Conservation (phyloP, 78 protist species). For the Dictyostelium firmibasis region DNA sequence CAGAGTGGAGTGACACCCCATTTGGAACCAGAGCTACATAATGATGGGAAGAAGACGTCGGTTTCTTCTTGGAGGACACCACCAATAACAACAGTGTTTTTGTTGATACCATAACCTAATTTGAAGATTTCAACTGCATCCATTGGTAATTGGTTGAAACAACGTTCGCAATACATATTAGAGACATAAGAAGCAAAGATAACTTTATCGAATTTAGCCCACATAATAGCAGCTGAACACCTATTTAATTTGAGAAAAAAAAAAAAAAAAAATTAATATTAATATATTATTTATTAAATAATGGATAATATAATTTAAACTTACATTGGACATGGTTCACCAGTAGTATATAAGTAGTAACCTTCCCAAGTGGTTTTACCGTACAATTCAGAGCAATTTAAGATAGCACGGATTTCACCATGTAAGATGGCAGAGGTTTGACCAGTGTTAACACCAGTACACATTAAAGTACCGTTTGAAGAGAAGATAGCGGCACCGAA, state of each 20-base stretch:
- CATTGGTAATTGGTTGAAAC: constrained; percentile 63
- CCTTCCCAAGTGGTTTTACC: constrained; percentile 12
- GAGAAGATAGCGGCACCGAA: constrained; percentile 28
- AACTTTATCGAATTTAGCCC: constrained; percentile 8
- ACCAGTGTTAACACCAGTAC: constrained; percentile 17
- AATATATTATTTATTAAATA: no score
- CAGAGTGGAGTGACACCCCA: not conserved
- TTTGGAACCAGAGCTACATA: not conserved
- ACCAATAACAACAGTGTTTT: constrained; percentile 11
- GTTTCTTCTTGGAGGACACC: constrained; percentile 12
- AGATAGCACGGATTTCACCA: constrained; percentile 53
- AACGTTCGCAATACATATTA: constrained; percentile 49
- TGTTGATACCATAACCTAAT: constrained; percentile 22
- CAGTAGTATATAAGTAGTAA: constrained; percentile 26
- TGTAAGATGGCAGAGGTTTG: not conserved
- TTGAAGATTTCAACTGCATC: constrained; percentile 12
- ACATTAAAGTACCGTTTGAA: constrained; percentile 5
- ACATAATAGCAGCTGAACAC: constrained; percentile 27
- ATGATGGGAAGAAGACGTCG: not conserved
- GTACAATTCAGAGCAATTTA: not conserved
- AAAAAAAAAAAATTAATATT: no score
- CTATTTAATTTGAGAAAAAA: no score
- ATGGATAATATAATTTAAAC: no score
- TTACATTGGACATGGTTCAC: not conserved
- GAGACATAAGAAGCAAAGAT: constrained; percentile 30